Base-by-base conservation (phyloP, 2,329 filamentous ascomycete genomes). In the Lizonia empirigonia region DNA sequence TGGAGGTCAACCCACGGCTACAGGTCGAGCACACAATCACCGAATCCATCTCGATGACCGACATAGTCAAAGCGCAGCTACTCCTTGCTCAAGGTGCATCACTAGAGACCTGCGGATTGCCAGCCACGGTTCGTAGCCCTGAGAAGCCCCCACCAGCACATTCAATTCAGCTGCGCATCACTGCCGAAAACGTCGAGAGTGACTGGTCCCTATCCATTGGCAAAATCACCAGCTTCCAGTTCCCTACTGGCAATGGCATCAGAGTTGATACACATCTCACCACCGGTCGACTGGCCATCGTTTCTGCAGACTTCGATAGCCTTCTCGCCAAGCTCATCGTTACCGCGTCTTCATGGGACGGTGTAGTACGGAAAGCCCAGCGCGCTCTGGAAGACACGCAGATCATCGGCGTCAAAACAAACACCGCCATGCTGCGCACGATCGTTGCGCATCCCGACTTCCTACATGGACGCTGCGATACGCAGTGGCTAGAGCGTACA, bases 11-110 rank as follows among this genome's bases (percentile, higher is more conserved):
- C 47, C 83, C 83, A 0, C 75, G 83, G 2, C 65, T 85, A 2
- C 83, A 85, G 61, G 83, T 86, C 30, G 83, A 86, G 57, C 83
- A 85, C 60, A 85, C 83, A 1, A 79, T 85, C 44, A 85, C 82
- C 0, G 83, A 86, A 57, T 76, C 74, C 3, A 79, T 87, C 7
- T 78, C 77, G 5, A 74, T 71, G 1, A 68, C 79, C 7, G 83
- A 86, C 51, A 74, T 86, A 4, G 82, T 85, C 13, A 77, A 78
- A 56, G 69, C 74, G 2, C 83, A 86, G 50, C 72, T 86, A 0
- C 67, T 79, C 2, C 67, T 85, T 7, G 77, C 82, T 1, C 81
- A 84, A 65, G 82, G 82, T 1, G 67, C 69, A 8, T 63, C 70
- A 0, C 68, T 82, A 0, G 32, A 68, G 5, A 59, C 74, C 3